A percentile compares a stretch with the other conserved stretches of the same genome.
phyloP scores from a whole-genome alignment of 202 grass and related monocot genomes.

The Alloteropsis angusta region DNA sequence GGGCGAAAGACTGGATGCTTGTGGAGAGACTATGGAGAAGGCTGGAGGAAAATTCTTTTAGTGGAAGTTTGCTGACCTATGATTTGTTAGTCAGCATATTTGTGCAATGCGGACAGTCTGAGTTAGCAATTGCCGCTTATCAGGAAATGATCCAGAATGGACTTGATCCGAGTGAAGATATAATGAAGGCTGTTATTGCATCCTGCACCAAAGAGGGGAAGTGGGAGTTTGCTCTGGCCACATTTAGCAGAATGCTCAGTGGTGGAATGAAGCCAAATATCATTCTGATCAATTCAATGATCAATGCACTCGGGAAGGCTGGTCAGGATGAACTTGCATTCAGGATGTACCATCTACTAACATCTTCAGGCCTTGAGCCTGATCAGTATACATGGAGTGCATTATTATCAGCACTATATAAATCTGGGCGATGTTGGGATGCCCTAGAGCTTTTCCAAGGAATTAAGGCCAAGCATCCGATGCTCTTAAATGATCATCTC shows the following conservation, averaged over 20 bases:
- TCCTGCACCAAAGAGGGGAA: slow-evolving; percentile 83
- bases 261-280: slow-evolving; percentile 71
- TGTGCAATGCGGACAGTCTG: slow-evolving; percentile 74
- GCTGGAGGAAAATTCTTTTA: slow-evolving; percentile 46
- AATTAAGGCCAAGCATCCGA: slow-evolving; percentile 39
- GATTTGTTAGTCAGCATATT: slow-evolving; percentile 81
- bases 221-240: slow-evolving; percentile 55
- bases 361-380: slow-evolving; percentile 50
- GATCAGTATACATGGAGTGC: slow-evolving; percentile 88
- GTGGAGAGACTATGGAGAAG: slow-evolving; percentile 68
- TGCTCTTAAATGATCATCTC: slow-evolving; percentile 48
- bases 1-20: slow-evolving; percentile 69
- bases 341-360: slow-evolving; percentile 67
- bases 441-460: slow-evolving; percentile 64
- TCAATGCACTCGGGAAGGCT: slow-evolving; percentile 78
- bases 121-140: slow-evolving; percentile 65
- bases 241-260: slow-evolving; percentile 65
- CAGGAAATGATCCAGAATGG: slow-evolving; percentile 61
- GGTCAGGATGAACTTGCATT: slow-evolving; percentile 75
- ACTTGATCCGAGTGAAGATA: slow-evolving; percentile 63
- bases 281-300: slow-evolving; percentile 73
- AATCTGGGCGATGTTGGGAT: slow-evolving; percentile 58
- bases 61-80: slow-evolving; percentile 64
- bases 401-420: slow-evolving; percentile 67
- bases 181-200: slow-evolving; percentile 80